Percentiles rank a stretch among this genome's conserved stretches.
Evolutionary conservation across 306 rosid species (phyloP).

Genomic region (Cucumis sativus): DNA sequence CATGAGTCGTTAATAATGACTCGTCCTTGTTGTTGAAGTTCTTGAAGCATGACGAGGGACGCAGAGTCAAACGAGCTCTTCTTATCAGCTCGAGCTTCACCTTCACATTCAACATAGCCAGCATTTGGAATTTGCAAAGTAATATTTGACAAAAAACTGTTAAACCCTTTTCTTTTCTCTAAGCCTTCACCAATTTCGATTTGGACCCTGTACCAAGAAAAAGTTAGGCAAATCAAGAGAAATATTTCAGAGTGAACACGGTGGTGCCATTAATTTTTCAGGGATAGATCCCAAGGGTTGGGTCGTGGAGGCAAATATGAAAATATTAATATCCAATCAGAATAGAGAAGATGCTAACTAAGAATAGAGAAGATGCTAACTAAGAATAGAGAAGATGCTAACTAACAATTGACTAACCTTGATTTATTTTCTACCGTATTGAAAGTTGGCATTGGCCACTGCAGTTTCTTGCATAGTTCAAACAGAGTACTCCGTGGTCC

Average conservation of each 20-base stretch:
- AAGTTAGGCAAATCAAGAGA: not conserved
- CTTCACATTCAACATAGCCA: constrained; percentile 47
- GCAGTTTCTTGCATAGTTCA: constrained; percentile 54
- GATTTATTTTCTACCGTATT: constrained; percentile 42
- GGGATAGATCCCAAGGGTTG: not conserved
- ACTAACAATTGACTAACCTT: constrained; percentile 30
- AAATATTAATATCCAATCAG: not conserved
- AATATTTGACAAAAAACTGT: constrained; percentile 47
- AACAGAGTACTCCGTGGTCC: constrained; percentile 62
- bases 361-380: not conserved
- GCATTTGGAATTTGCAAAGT: constrained; percentile 54
- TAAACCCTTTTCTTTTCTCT: constrained; percentile 30
- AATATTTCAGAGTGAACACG: not conserved
- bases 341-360: not conserved
- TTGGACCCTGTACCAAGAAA: constrained; percentile 21
- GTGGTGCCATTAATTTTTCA: not conserved
- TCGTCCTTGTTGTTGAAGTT: constrained; percentile 46
- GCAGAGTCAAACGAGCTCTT: constrained; percentile 74
- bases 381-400: too few species aligned
- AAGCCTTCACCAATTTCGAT: constrained; percentile 34
- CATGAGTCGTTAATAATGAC: constrained; percentile 29
- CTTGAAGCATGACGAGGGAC: constrained; percentile 48
- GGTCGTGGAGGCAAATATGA: not conserved
- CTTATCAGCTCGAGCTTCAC: constrained; percentile 72
- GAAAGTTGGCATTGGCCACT: constrained; percentile 71